Conservation (phyloP, 2,329 filamentous ascomycete species). For the Colletotrichum tamarilloi region DNA sequence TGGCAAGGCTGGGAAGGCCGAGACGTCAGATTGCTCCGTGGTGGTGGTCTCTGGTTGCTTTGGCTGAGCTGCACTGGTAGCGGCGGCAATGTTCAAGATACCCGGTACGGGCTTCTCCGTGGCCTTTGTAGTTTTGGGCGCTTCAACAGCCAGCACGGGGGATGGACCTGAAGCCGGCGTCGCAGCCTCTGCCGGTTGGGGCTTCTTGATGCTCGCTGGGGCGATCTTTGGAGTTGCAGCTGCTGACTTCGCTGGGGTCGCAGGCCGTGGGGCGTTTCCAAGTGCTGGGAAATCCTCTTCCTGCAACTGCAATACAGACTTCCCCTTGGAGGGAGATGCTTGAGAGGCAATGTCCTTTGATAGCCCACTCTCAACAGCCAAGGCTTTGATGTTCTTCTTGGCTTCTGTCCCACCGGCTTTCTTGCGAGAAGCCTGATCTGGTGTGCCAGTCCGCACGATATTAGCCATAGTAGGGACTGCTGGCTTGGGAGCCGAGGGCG, state of each 20-base stretch:
- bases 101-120: constrained; percentile 52
- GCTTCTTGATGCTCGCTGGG: constrained; percentile 48
- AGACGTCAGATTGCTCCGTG: constrained; percentile 48
- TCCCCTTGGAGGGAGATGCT: constrained; percentile 41
- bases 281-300: constrained; percentile 74
- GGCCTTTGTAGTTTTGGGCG: constrained; percentile 38
- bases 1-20: constrained; percentile 64
- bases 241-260: constrained; percentile 46
- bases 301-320: constrained; percentile 60
- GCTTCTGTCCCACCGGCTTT: constrained; percentile 46
- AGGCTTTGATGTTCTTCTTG: constrained; percentile 57
- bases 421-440: constrained; percentile 46
- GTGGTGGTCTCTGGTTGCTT: constrained; percentile 45
- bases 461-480: constrained; percentile 42
- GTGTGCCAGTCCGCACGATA: constrained; percentile 40
- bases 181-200: constrained; percentile 36
- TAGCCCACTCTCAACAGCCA: constrained; percentile 57
- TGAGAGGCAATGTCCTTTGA: constrained; percentile 58
- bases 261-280: constrained; percentile 51
- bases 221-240: constrained; percentile 49
- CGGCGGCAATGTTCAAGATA: constrained; percentile 61
- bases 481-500: constrained; percentile 17
- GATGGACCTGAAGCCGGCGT: neutral
- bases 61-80: constrained; percentile 50
- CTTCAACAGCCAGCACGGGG: neutral